Evolutionary conservation across 805 yeast species (phyloP), one percentile per base, ranked within the genome.

Genomic region (Spencermartinsiella europaea): DNA sequence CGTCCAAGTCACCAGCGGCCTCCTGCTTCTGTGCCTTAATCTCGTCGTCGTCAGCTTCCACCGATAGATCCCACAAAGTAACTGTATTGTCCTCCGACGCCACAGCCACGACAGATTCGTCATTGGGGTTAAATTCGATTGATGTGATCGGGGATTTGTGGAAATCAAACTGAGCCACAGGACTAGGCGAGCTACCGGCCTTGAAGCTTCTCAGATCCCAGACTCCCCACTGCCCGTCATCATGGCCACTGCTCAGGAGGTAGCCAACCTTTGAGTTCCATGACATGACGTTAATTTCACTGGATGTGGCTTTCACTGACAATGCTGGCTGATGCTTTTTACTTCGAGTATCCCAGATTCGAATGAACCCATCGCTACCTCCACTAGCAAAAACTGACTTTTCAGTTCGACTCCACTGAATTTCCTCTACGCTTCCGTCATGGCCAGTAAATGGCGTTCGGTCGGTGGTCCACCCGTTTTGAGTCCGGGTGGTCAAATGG

Each of bases 41-140:
- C 68, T 91, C 99, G 63, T 91, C 98, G 63, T 93, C 98, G 66
- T 90, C 99, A 2, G 98, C 98, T 70, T 93, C 99, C 14, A 93
- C 99, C 10, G 97, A 91, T 64, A 93, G 75, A 71, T 93, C 99
- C 99, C 99, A 93, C 55, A 93, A 71, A 1, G 97, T 89, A 5
- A 93, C 97, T 4, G 98, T 93, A 65, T 89, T 89, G 67, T 93
- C 99, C 64, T 90, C 98, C 0, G 95, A 86, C 2, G 95, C 89
- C 15, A 91, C 97, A 1, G 98, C 98, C 45, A 93, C 77, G 52
- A 90, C 88, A 0, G 96, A 87, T 68, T 93, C 99, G 64, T 93
- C 99, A 54, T 83, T 72, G 42, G 98, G 99, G 63, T 90, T 90
- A 75, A 91, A 93, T 51, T 91, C 83, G 54, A 93, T 88, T 4